Base-by-base conservation (phyloP, 306 rosid genomes). In the Neltuma alba region DNA sequence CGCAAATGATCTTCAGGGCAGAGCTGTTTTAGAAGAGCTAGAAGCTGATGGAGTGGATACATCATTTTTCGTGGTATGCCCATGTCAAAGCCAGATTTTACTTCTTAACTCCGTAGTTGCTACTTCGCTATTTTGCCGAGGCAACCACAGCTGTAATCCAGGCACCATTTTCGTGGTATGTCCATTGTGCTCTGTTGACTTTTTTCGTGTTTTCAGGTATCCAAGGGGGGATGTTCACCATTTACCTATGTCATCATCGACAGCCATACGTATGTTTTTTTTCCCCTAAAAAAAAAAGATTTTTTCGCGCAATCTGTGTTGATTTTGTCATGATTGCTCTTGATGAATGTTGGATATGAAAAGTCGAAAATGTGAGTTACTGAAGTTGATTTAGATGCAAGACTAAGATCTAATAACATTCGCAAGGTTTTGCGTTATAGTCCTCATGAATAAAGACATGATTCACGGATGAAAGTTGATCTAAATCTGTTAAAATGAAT, bases 211-310 rank as follows among this genome's bases (percentile, higher is more conserved):
- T 88, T 88, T 21, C 88, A 96, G 97, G 94, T 96, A 57, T 80
- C 98, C 1, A 31, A 96, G 77, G 97, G 83, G 48, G 99, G 98
- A 23, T 87, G 76, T 83, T 84, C 99, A 74, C 93, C 99, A 15
- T 93, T 96, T 86, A 61, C 90, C 89, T 96, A 91, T 58, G 15
- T 96, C 78, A 96, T 96, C 74, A 86, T 96, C 76, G 99, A 96
- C 87, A 88, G 69, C 31, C 85, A 91, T 68, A 87, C 69, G 99
- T 96, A 84, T 84, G 93, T 71, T 70, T 77, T 30, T 70, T 44
- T 75, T 12, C 7, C n/a, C n/a, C n/a, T n/a, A n/a, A n/a, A n/a
- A n/a, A n/a, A 54, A 36, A 75, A 79, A 33, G 18, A 76, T 70
- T 74, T 48, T 9, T 80, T 4, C 34, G 47, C 78, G 73, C 34